Conservation (phyloP, 108 stramenopile genomes). For the Fistulifera pelliculosa region DNA sequence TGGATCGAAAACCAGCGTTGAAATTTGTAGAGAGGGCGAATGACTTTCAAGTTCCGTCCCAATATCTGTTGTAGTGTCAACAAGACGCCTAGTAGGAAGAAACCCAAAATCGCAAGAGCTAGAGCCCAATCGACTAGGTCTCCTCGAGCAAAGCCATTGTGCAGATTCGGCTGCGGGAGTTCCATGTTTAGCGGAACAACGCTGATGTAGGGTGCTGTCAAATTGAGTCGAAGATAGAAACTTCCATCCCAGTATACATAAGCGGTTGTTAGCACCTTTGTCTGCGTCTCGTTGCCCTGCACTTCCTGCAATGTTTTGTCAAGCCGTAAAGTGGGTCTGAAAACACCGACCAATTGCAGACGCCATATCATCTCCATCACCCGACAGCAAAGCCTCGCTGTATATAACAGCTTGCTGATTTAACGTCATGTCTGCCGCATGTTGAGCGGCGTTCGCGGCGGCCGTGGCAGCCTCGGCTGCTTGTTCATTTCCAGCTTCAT, state of each 20-base stretch:
- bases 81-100: conserved; percentile 19
- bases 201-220: conserved; percentile 56
- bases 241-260: conserved; percentile 71
- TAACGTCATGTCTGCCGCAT: conserved; percentile 62
- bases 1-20: conserved; percentile 51
- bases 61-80: conserved; percentile 32
- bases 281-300: conserved; percentile 22
- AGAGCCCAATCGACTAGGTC: conserved; percentile 40
- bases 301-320: not conserved
- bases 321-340: conserved; percentile 66
- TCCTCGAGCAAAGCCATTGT: conserved; percentile 4
- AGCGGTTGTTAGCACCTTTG: conserved; percentile 16
- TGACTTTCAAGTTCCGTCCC: conserved; percentile 14
- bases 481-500: conserved; percentile 25
- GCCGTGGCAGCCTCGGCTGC: conserved; percentile 30
- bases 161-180: conserved; percentile 15
- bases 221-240: conserved; percentile 53
- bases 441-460: conserved; percentile 46
- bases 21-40: conserved; percentile 16
- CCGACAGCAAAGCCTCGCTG: conserved; percentile 46
- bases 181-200: conserved; percentile 20
- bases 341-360: conserved; percentile 43
- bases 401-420: conserved; percentile 38
- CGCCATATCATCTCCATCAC: conserved; percentile 59
- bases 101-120: conserved; percentile 21